Conservation (phyloP, 306 rosid species). For the Cercis canadensis region DNA sequence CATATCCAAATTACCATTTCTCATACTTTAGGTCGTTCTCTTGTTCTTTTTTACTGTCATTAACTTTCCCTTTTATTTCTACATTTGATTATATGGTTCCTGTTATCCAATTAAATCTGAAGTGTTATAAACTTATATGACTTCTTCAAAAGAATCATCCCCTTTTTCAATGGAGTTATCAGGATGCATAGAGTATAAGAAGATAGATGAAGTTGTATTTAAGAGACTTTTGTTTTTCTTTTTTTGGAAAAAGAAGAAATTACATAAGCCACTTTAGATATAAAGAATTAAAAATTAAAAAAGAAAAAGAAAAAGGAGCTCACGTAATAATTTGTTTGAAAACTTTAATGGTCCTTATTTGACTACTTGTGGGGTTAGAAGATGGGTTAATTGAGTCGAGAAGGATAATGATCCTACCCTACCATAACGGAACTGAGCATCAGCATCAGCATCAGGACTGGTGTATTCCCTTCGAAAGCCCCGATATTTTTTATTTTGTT, state of each 20-base stretch:
- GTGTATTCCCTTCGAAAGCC: background rate
- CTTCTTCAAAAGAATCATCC: too few species aligned
- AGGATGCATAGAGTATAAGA: too few species aligned
- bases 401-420: constrained; percentile 29
- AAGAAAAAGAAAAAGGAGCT: background rate
- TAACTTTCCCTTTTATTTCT: too few species aligned
- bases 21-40: too few species aligned
- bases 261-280: background rate
- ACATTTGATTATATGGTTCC: too few species aligned
- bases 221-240: too few species aligned
- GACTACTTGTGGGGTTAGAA: background rate
- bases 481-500: background rate
- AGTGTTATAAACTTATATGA: too few species aligned
- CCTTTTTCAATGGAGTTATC: too few species aligned
- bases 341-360: constrained; percentile 2
- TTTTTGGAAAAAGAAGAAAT: background rate
- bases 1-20: too few species aligned
- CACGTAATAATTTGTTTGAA: constrained; percentile 9
- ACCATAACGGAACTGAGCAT: constrained; percentile 6
- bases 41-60: too few species aligned
- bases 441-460: background rate
- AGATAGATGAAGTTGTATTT: too few species aligned
- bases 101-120: too few species aligned
- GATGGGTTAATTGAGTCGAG: background rate
- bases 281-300: background rate